phyloP scores from a whole-genome alignment of 106 monocot species.

The Acorus gramineus region DNA sequence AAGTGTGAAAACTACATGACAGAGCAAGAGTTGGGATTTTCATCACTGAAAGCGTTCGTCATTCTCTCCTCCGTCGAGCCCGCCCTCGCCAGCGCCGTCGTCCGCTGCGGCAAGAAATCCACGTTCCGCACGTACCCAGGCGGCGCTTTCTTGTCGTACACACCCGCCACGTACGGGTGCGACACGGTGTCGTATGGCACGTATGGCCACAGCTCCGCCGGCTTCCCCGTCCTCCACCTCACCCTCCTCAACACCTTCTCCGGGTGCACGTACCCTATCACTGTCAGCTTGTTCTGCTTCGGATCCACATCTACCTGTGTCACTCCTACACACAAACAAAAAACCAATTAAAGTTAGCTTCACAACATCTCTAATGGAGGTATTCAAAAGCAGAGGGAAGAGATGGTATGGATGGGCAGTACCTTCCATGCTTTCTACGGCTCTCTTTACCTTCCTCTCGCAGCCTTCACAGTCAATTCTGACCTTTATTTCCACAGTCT shows the following conservation, averaged over 20 bases:
- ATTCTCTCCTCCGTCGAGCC: background rate
- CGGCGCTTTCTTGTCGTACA: slow-evolving; percentile 13
- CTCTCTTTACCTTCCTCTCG: slow-evolving; percentile 16
- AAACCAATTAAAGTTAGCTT: no score
- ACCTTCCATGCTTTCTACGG: slow-evolving; percentile 17
- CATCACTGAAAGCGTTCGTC: slow-evolving; percentile 10
- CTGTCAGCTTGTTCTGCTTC: slow-evolving; percentile 8
- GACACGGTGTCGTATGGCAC: slow-evolving; percentile 3
- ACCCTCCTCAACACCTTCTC: slow-evolving; percentile 11
- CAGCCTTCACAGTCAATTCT: slow-evolving; percentile 25
- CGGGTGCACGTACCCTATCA: slow-evolving; percentile 6
- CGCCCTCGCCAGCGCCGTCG: slow-evolving; percentile 1
- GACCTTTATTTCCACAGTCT: slow-evolving; percentile 16
- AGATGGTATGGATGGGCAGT: background rate
- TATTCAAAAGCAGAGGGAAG: no score
- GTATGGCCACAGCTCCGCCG: slow-evolving; percentile 8
- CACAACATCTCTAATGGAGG: no score
- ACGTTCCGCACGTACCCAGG: slow-evolving; percentile 14
- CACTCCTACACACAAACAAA: slow-evolving; percentile 4
- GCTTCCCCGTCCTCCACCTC: slow-evolving; percentile 4
- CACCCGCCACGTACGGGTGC: slow-evolving; percentile 6
- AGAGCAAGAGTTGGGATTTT: slow-evolving; percentile 9
- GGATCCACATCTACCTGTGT: background rate
- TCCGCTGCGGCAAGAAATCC: background rate
- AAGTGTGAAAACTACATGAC: slow-evolving; percentile 7